A percentile compares a stretch with the other conserved stretches of the same genome.
Conservation (phyloP, 164 flowering plant genomes). For the Macadamia tetraphylla region DNA sequence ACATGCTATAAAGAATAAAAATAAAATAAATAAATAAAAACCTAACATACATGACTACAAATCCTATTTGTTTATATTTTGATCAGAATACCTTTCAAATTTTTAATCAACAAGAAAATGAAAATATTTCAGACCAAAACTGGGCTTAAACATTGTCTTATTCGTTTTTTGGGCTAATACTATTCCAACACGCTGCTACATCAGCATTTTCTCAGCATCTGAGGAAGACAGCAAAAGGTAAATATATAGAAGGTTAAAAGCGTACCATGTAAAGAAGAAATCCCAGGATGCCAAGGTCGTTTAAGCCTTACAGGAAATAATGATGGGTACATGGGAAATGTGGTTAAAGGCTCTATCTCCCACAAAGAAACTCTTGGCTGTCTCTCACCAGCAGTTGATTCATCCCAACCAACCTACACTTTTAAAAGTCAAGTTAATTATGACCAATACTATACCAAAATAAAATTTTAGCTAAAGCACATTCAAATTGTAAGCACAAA, state of each 20-base stretch:
- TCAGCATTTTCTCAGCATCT: too few species aligned
- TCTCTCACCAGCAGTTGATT: constrained; percentile 39
- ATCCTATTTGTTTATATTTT: too few species aligned
- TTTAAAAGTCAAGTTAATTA: background rate
- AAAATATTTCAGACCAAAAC: too few species aligned
- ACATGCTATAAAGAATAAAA: too few species aligned
- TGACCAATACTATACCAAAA: background rate
- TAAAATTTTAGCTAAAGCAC: background rate
- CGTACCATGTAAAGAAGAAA: constrained; percentile 31
- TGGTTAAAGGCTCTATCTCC: constrained; percentile 40
- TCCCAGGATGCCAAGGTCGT: constrained; percentile 38
- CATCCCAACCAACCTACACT: constrained; percentile 39
- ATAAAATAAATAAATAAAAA: too few species aligned
- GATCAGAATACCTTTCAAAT: too few species aligned
- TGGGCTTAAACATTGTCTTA: too few species aligned
- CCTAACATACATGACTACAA: too few species aligned
- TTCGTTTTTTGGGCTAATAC: too few species aligned
- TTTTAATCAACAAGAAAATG: too few species aligned
- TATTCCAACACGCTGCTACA: too few species aligned
- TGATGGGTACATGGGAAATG: constrained; percentile 41
- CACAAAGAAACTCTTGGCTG: constrained; percentile 37
- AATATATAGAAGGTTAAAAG: background rate
- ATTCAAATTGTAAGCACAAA: background rate
- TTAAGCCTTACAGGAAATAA: constrained; percentile 33
- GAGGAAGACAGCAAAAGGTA: background rate